These are phyloP conservation scores for Penicillium pulvis DNA, from an alignment of 495 filamentous ascomycete genomes.

Conservation along the genomic window DNA sequence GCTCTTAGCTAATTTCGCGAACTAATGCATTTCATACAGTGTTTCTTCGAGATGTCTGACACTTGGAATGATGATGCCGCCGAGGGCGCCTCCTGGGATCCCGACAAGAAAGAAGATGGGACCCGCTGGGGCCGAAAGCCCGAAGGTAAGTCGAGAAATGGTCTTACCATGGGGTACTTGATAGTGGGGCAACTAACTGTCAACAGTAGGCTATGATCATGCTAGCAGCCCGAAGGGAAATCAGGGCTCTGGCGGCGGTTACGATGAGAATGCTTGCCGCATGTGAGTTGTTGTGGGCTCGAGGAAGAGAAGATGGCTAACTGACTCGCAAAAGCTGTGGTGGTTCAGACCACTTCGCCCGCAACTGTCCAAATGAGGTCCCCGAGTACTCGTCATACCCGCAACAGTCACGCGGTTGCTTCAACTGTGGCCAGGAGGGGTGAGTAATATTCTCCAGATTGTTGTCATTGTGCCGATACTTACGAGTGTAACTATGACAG, in stretches of 20 bases:
- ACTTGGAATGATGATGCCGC: not conserved
- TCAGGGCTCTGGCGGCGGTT: not conserved
- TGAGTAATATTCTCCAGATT: constrained; percentile 25
- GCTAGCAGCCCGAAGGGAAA: not conserved
- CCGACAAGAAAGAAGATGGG: not conserved
- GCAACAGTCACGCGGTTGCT: constrained; percentile 4
- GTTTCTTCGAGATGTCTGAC: not conserved
- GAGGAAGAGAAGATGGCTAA: not conserved
- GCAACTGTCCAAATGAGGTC: constrained; percentile 52
- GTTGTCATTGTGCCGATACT: not conserved
- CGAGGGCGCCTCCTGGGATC: not conserved
- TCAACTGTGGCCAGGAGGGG: constrained; percentile 24
- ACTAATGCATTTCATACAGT: not conserved
- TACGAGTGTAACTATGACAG: constrained; percentile 26
- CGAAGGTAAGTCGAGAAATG: not conserved
- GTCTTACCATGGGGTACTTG: not conserved
- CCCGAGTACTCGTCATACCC: not conserved
- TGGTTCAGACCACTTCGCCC: constrained; percentile 55
- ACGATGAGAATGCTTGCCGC: constrained; percentile 41
- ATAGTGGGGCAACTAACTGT: not conserved
- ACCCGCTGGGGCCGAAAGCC: not conserved
- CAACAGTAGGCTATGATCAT: not conserved
- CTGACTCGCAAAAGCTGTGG: constrained; percentile 49
- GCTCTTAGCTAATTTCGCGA: not conserved
- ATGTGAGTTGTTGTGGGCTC: constrained; percentile 37